Percentiles rank a stretch among this genome's conserved stretches.
Evolutionary conservation across 2,329 filamentous ascomycete genomes (phyloP).

Genomic region (Aureobasidium sp.): DNA sequence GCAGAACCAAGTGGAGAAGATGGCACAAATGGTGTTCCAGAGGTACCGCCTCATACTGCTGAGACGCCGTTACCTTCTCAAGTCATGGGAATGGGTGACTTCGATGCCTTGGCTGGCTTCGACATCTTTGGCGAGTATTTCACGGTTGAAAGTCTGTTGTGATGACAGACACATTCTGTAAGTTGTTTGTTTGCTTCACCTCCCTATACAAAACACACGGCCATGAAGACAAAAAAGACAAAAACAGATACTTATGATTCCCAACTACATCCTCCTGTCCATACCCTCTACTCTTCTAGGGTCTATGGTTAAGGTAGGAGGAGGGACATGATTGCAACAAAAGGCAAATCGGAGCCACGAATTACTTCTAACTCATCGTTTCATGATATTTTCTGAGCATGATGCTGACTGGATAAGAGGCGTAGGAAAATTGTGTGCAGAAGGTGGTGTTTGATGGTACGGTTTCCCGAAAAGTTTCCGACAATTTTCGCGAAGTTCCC

Average conservation of each 20-base stretch:
- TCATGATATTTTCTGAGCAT: no score
- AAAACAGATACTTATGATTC: conserved; percentile 11
- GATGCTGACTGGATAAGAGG: no score
- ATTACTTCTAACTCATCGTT: no score
- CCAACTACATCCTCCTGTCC: background rate
- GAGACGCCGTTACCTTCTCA: background rate
- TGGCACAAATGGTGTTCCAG: background rate
- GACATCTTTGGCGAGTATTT: conserved; percentile 13
- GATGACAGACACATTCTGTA: background rate
- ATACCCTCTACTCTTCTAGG: background rate
- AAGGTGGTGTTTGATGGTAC: no score
- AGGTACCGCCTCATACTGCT: background rate
- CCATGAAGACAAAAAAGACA: conserved; percentile 6
- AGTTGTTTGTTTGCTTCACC: background rate
- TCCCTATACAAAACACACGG: background rate
- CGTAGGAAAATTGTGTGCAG: no score
- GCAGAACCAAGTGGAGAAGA: background rate
- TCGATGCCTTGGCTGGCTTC: conserved; percentile 3
- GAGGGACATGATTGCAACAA: conserved; percentile 8
- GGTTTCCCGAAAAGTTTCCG: no score
- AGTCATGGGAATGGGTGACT: background rate
- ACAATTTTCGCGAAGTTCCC: no score
- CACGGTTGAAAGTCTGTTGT: conserved; percentile 8
- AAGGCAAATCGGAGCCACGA: conserved; percentile 10
- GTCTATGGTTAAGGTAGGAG: background rate